Conservation (phyloP, 2,329 filamentous ascomycete genomes). For the Trichocomaceae sp. region DNA sequence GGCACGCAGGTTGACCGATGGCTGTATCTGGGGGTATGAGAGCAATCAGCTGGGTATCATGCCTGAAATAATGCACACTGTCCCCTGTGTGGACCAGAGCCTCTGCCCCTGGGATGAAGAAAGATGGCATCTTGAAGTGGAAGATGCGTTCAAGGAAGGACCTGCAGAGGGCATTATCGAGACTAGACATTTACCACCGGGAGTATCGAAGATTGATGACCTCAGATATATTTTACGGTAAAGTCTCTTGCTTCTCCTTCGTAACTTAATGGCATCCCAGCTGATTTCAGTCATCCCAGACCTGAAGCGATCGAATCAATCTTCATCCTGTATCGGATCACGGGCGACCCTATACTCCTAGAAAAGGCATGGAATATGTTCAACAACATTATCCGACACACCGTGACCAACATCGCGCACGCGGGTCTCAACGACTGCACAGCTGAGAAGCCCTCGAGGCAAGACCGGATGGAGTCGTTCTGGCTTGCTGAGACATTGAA, state of each 20-base stretch:
- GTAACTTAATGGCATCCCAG: too few relatives aligned
- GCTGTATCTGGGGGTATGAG: conserved; percentile 52
- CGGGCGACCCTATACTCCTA: conserved; percentile 66
- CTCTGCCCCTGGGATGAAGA: conserved; percentile 35
- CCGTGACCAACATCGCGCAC: conserved; percentile 60
- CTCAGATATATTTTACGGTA: conserved; percentile 5
- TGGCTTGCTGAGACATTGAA: conserved; percentile 89
- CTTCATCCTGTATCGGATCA: conserved; percentile 87
- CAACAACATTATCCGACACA: conserved; percentile 59
- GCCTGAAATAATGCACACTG: conserved; percentile 44
- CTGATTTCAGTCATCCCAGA: conserved; percentile 35
- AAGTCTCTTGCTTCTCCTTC: too few relatives aligned
- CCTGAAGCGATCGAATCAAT: conserved; percentile 84
- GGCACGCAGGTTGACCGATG: conserved; percentile 47
- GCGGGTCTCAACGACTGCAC: conserved; percentile 41
- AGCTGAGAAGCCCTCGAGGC: conserved; percentile 28
- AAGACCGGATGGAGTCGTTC: conserved; percentile 76
- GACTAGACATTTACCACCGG: background rate
- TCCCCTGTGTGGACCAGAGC: conserved; percentile 38
- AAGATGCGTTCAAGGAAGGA: background rate
- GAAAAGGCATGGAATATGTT: conserved; percentile 88
- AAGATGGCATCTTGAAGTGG: conserved; percentile 15
- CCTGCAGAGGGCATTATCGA: background rate
- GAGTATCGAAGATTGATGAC: conserved; percentile 3
- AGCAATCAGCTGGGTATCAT: conserved; percentile 47